These are phyloP conservation scores for Talaromyces nanjingensis DNA, from an alignment of 495 filamentous ascomycete genomes.

Conservation along the genomic window DNA sequence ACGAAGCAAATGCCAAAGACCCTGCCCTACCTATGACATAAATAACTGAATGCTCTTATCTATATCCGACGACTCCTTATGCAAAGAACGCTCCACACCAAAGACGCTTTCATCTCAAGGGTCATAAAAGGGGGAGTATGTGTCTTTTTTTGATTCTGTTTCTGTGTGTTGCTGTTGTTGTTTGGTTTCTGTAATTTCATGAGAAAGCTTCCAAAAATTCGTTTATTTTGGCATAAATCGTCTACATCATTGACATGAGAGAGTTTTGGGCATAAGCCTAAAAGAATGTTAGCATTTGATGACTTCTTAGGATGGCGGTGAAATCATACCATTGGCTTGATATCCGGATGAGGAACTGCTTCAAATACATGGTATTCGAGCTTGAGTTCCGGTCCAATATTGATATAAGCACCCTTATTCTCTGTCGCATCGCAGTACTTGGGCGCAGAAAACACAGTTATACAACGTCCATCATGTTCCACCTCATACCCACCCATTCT, in stretches of 20 bases:
- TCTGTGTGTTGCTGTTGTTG: neutral
- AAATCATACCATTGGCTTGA: constrained; percentile 93
- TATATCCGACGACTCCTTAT: constrained; percentile 5
- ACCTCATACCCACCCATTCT: constrained; percentile 97
- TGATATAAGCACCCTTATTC: constrained; percentile 98
- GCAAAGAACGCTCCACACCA: constrained; percentile 6
- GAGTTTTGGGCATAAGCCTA: constrained; percentile 79
- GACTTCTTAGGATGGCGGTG: too few species aligned
- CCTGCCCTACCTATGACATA: neutral
- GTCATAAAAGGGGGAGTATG: constrained; percentile 1
- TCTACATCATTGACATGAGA: constrained; percentile 59
- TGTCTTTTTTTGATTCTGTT: neutral
- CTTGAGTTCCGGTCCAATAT: constrained; percentile 87
- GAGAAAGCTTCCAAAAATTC: constrained; percentile 2
- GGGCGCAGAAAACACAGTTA: constrained; percentile 98
- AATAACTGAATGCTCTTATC: constrained; percentile 4
- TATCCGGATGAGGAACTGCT: constrained; percentile 90
- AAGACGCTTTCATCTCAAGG: constrained; percentile 3
- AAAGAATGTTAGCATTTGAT: neutral
- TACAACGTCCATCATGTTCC: constrained; percentile 92
- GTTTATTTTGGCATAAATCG: constrained; percentile 10
- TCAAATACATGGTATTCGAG: constrained; percentile 88
- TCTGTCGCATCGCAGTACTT: constrained; percentile 97
- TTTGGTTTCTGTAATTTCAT: neutral
- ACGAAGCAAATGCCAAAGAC: neutral